Base-by-base conservation (phyloP, 202 grass and related monocot species). In the Hordeum pubiflorum region DNA sequence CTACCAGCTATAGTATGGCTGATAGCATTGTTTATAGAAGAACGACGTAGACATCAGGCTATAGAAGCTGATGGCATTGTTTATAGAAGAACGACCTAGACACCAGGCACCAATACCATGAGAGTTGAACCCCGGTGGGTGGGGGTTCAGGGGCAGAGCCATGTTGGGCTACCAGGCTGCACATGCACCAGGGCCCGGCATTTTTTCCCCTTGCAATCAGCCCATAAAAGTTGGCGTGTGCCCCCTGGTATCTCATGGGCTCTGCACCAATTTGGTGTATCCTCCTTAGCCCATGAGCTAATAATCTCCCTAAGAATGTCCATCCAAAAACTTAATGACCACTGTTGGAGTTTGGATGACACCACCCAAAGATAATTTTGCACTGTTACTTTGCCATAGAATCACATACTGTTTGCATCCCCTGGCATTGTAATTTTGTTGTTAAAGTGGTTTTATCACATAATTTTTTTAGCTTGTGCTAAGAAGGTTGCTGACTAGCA, bases 351-450 rank as follows among this genome's bases (percentile, higher is more conserved):
- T 78, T 72, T 46, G 54, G 13, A 48, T 78, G 65, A 44, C 41
- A 87, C 44, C 43, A 65, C 21, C 33, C 33, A 18, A 72, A 33
- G 9, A 72, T 72, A 38, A 60, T 24, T 36, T 59, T 50, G 14
- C 15, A 33, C 67, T n/a, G 39, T 40, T 84, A 22, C 11, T 60
- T 88, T 0, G 0, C 23, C 7, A 58, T 66, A 67, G 72, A 59
- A n/a, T 52, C 32, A 79, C 60, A 62, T 80, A 74, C 55, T 84
- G 20, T 79, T 79, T 84, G 60, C 17, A 75, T 44, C 58, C 33
- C 24, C 36, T 67, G 36, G 46, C 44, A 63, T 65, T 44, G 3
- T 58, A 73, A 83, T 14, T 78, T 74, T 59, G 14, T 66, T 72
- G 10, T 72, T 43, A 50, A 27, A 79, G 63, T 26, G 7, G 13